These are phyloP conservation scores for Neurospora tetrasperma DNA, from an alignment of 495 filamentous ascomycete species.

Conservation along the genomic window DNA sequence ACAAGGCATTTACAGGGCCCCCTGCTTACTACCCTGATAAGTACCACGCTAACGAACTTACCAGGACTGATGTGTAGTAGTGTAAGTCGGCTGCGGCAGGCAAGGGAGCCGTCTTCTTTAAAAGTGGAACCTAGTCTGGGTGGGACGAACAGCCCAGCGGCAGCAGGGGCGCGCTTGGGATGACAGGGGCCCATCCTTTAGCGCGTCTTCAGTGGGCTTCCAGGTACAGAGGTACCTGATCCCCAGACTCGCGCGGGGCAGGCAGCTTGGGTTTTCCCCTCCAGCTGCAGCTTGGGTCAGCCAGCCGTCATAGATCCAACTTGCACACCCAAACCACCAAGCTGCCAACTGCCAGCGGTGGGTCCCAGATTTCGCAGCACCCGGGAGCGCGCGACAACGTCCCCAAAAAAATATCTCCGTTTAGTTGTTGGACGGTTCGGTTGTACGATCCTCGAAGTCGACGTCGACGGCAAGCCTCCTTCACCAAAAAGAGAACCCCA, in stretches of 20 bases:
- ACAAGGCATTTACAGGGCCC: no score
- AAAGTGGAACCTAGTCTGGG: background rate
- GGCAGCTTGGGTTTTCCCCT: background rate
- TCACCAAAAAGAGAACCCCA: slow-evolving; percentile 4
- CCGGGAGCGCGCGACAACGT: background rate
- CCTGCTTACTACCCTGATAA: no score
- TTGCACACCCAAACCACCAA: background rate
- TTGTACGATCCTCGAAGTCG: background rate
- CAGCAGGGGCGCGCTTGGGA: background rate
- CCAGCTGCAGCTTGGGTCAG: background rate
- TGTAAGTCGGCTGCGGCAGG: background rate
- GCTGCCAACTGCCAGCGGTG: background rate
- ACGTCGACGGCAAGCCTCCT: background rate
- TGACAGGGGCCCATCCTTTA: background rate
- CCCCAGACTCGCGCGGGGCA: background rate
- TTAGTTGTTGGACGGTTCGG: background rate
- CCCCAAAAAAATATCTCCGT: slow-evolving; percentile 1
- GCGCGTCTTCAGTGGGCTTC: background rate
- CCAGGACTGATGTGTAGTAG: no score
- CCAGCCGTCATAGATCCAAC: background rate
- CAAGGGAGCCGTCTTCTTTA: background rate
- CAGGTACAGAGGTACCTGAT: background rate
- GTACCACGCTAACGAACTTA: no score
- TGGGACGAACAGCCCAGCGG: background rate
- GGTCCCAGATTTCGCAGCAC: background rate